Evolutionary conservation across 768 basidiomycete genomes (phyloP), one percentile per base, ranked within the genome.

Genomic region (Mycena leptocephala): DNA sequence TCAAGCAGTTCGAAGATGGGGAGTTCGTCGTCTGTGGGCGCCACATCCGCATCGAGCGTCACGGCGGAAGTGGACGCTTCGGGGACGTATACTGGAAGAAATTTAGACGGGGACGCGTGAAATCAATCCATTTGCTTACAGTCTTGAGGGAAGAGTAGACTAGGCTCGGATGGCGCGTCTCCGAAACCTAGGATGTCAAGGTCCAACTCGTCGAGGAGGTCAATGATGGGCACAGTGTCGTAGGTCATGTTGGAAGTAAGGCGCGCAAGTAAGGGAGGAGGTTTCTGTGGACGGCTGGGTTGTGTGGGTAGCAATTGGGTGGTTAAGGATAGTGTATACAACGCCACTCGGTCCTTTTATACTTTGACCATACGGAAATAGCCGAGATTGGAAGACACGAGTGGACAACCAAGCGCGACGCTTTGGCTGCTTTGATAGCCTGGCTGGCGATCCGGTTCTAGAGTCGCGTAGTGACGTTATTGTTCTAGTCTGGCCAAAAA

Each of bases 121-220:
- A 46, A 32, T n/a, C 32, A 22, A 39, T 18, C 9, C 1, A 26
- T 9, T n/a, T 41, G 9, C 70, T 39, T 46, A 76, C 75, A 59
- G 37, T 14, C 55, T 5, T n/a, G 2, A 35, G 63, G 11, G 56
- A 71, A 71, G 65, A 72, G 41, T 41, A 61, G 56, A 33, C 53
- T 65, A 13, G 68, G 32, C 30, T 56, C 59, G 3, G 65, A 33
- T 1, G 35, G 22, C 37, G 51, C 30, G 37, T 70, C 70, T 13
- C 20, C 59, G 22, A 76, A 76, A 8, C 70, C 70, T 41, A n/a
- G 61, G 28, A 76, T 67, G n/a, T 76, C 66, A 39, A 76, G 59
- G 10, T 76, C 75, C 39, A 76, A 16, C 13, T 72, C 66, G 70
- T 69, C 75, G 59, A 76, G 75, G 65, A 72, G 65, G 64, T 76